A percentile compares a stretch with the other conserved stretches of the same genome.
phyloP scores from a whole-genome alignment of 345 rosid genomes.

The Eucalyptus erythrocorys region DNA sequence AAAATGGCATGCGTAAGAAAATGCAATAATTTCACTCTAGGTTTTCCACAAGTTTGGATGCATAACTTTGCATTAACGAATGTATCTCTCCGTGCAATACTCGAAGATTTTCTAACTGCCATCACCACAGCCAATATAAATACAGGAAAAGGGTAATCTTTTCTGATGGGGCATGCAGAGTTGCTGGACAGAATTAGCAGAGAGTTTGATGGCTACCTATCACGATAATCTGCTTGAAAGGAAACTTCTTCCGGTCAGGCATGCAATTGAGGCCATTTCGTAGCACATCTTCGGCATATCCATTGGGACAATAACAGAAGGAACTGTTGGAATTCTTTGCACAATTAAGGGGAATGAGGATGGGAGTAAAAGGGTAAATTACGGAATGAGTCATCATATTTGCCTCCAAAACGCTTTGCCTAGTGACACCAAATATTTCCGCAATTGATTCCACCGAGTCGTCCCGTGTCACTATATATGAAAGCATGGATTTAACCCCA shows the following conservation, averaged over 20 bases:
- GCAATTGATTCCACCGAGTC: slow-evolving; percentile 31
- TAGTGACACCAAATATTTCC: slow-evolving; percentile 9
- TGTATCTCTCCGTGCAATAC: no score
- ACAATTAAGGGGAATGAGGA: slow-evolving; percentile 14
- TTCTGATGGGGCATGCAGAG: no score
- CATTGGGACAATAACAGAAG: neutral
- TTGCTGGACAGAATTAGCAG: neutral
- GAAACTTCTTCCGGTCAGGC: neutral
- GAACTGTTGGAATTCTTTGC: neutral
- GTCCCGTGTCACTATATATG: slow-evolving; percentile 25
- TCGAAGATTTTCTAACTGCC: no score
- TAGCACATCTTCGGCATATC: neutral
- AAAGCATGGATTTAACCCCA: slow-evolving; percentile 35
- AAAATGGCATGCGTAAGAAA: no score
- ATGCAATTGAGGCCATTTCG: no score
- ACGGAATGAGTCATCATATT: slow-evolving; percentile 9
- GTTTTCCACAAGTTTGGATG: no score
- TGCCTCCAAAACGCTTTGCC: slow-evolving; percentile 17
- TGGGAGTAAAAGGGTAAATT: slow-evolving; percentile 34
- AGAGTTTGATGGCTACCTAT: neutral
- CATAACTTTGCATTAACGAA: no score
- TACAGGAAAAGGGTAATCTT: no score
- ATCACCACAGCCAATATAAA: no score
- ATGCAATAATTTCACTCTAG: no score
- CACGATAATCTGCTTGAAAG: neutral